phyloP scores from a whole-genome alignment of 306 rosid genomes.

The Inga laurina region DNA sequence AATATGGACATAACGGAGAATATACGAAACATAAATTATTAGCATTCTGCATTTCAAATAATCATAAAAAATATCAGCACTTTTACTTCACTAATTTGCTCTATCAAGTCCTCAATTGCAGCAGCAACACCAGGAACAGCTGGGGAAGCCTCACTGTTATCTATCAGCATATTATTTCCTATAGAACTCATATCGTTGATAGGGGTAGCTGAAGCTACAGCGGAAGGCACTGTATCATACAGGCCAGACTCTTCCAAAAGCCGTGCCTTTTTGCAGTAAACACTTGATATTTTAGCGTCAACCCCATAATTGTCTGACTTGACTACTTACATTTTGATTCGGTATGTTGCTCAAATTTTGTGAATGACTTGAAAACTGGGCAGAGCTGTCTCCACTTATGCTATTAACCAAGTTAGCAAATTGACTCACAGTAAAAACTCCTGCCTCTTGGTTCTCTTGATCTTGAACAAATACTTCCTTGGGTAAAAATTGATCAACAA shows the following conservation, averaged over 20 bases:
- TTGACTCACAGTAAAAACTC: conserved; percentile 73
- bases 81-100: conserved; percentile 90
- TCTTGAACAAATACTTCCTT: conserved; percentile 81
- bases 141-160: conserved; percentile 39
- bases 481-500: conserved; percentile 70
- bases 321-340: conserved; percentile 33
- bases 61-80: background rate
- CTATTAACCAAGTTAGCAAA: conserved; percentile 74
- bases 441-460: conserved; percentile 73
- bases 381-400: conserved; percentile 49
- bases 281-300: conserved; percentile 39
- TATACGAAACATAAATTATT: background rate
- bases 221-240: conserved; percentile 40
- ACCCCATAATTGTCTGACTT: conserved; percentile 38
- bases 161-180: conserved; percentile 44
- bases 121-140: conserved; percentile 94
- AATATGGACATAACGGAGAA: conserved; percentile 12
- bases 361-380: conserved; percentile 59
- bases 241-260: conserved; percentile 54
- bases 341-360: conserved; percentile 42
- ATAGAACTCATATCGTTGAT: conserved; percentile 39
- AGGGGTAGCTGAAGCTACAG: conserved; percentile 38
- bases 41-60: no score
- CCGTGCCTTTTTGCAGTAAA: conserved; percentile 70
- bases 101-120: conserved; percentile 93